phyloP scores from a whole-genome alignment of 768 basidiomycete species.

The Pleurotus pulmonarius region DNA sequence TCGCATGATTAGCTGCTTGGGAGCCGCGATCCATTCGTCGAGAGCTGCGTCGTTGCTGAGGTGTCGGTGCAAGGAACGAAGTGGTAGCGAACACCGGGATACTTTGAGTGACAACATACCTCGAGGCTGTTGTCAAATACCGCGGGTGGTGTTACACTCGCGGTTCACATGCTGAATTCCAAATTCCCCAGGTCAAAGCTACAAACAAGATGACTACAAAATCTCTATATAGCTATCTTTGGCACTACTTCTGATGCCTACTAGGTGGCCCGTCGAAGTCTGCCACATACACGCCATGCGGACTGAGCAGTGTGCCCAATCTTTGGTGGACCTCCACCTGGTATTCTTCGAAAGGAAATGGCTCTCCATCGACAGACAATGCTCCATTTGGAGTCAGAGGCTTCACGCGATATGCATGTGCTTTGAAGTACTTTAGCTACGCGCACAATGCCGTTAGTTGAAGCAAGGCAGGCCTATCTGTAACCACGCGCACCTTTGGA shows the following conservation, averaged over 20 bases:
- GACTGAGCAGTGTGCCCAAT: conserved; percentile 63
- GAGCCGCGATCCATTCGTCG: conserved; percentile 51
- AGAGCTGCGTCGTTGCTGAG: conserved; percentile 20
- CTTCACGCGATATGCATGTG: conserved; percentile 67
- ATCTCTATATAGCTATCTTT: too few species aligned
- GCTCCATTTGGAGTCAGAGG: conserved; percentile 50
- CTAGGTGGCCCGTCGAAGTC: conserved; percentile 37
- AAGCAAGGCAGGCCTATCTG: conserved; percentile 5
- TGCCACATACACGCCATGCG: conserved; percentile 54
- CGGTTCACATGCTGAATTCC: too few species aligned
- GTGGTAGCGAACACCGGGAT: too few species aligned
- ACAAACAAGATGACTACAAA: too few species aligned
- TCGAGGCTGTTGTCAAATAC: too few species aligned
- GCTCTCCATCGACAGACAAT: conserved; percentile 77
- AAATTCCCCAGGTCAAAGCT: too few species aligned
- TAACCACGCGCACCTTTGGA: conserved; percentile 39
- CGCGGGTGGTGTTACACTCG: too few species aligned
- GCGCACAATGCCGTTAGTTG: conserved; percentile 9
- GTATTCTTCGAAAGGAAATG: conserved; percentile 68
- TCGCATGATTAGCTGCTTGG: conserved; percentile 39
- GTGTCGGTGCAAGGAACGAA: neutral
- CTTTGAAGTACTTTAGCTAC: conserved; percentile 73
- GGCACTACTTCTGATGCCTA: neutral
- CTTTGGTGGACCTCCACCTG: conserved; percentile 74
- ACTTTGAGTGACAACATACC: too few species aligned